phyloP scores from a whole-genome alignment of 2,329 filamentous ascomycete species.

The Neopestalotiopsis sp. region DNA sequence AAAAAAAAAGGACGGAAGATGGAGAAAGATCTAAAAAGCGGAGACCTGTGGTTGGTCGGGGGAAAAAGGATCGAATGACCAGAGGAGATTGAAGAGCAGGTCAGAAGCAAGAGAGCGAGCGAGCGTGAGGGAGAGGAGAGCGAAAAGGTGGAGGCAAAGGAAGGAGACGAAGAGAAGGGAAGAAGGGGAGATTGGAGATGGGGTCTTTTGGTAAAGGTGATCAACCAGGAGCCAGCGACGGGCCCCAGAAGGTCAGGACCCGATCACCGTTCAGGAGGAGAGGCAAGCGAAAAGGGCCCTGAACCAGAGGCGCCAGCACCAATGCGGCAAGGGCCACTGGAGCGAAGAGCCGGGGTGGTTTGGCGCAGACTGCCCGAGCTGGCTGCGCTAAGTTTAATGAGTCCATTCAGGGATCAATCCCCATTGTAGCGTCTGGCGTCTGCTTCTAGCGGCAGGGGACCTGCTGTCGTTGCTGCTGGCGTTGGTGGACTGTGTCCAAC shows the following conservation, averaged over 20 bases:
- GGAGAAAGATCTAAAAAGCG: slow-evolving; percentile 25
- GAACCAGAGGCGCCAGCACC: slow-evolving; percentile 10
- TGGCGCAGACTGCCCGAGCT: slow-evolving; percentile 44
- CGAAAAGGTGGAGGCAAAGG: slow-evolving; percentile 7
- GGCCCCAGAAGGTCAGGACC: neutral
- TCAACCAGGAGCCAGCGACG: slow-evolving; percentile 12
- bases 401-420: slow-evolving; percentile 34
- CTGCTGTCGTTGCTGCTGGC: neutral
- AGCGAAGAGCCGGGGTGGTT: slow-evolving; percentile 34
- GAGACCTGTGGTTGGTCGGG: slow-evolving; percentile 17
- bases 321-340: slow-evolving; percentile 25
- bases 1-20: slow-evolving; percentile 26
- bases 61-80: slow-evolving; percentile 23
- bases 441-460: slow-evolving; percentile 14
- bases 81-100: slow-evolving; percentile 16
- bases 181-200: slow-evolving; percentile 13
- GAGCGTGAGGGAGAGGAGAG: slow-evolving; percentile 15
- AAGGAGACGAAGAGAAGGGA: slow-evolving; percentile 3
- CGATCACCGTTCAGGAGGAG: slow-evolving; percentile 9
- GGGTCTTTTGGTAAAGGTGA: slow-evolving; percentile 5
- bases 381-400: slow-evolving; percentile 50
- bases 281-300: slow-evolving; percentile 15
- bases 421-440: neutral
- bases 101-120: slow-evolving; percentile 8
- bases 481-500: neutral